Evolutionary conservation across 1,139 yeast genomes (phyloP), one percentile per base, ranked within the genome.

Genomic region (Debaryomyces fabryi): DNA sequence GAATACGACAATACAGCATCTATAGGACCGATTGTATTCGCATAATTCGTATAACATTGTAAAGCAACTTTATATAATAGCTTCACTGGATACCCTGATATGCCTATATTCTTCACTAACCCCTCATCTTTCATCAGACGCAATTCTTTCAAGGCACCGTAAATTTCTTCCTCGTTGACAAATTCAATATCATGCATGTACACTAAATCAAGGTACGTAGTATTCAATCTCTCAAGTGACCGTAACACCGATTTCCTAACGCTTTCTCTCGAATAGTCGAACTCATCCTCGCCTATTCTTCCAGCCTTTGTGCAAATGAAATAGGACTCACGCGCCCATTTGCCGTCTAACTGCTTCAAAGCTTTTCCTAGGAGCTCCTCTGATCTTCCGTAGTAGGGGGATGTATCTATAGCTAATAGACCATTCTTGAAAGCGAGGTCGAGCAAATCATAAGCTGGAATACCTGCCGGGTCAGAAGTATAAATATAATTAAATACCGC

Each of bases 351-450:
- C 8, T 72, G 54, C 24, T 63, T 58, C 52, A 92, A 68, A 0
- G 92, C 93, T 8, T 72, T 55, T 0, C 98, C 98, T 3, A 89
- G 65, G 23, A 91, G 62, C 30, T 69, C 76, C 61, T 92, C 98
- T 4, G 96, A 88, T 0, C 91, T 91, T 0, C 97, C 98, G 62
- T 92, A 92, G 67, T 89, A 92, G 2, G 97, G 96, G 0, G 96
- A 87, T 0, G 97, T 90, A 62, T 93, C 98, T 38, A 92, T 72
- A 2, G 96, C 95, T 45, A 79, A 78, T 51, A 89, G 72, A 0
- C 97, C 97, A 23, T 74, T 64, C 20, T 72, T 68, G 58, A 90
- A 85, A 0, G 93, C 96, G 16, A 67, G 60, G 42, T 70, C 65
- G 23, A 92, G 61, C 47, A 92, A 79, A 0, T 78, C 82, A 4